phyloP scores from a whole-genome alignment of 768 basidiomycete genomes.

The Kwoniella dejecticola region DNA sequence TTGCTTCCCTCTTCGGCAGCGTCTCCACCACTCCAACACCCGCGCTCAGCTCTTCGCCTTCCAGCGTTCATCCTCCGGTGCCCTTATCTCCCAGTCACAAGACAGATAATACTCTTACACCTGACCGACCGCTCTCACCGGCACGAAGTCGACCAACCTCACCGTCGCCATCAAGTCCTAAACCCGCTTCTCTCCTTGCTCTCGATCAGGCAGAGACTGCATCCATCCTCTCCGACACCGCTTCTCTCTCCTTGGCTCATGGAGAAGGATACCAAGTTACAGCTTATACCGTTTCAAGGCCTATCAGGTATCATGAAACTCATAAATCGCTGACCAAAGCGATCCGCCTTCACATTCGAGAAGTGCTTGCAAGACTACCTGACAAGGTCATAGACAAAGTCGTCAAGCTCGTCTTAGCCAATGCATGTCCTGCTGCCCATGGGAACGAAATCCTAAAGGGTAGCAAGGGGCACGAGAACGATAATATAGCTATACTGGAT shows the following conservation, averaged over 20 bases:
- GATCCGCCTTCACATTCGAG: constrained; percentile 37
- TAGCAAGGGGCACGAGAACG: constrained; percentile 28
- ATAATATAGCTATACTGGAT: constrained; percentile 32
- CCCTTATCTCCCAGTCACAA: constrained; percentile 39
- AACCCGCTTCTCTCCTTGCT: constrained; percentile 30
- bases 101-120: constrained; percentile 9
- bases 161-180: constrained; percentile 64
- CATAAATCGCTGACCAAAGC: constrained; percentile 51
- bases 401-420: constrained; percentile 33
- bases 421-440: constrained; percentile 18
- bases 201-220: constrained; percentile 22
- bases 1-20: constrained; percentile 75
- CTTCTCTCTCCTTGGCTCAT: constrained; percentile 8
- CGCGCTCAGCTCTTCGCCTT: constrained; percentile 39
- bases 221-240: constrained; percentile 35
- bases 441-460: constrained; percentile 46
- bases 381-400: constrained; percentile 49
- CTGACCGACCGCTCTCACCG: constrained; percentile 27
- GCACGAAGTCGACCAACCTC: constrained; percentile 55
- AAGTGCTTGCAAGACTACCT: constrained; percentile 47
- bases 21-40: constrained; percentile 53
- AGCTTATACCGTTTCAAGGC: constrained; percentile 50
- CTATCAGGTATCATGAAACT: constrained; percentile 48
- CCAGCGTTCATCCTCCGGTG: constrained; percentile 52
- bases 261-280: constrained; percentile 48